Percentiles rank a stretch among this genome's conserved stretches.
Conservation (phyloP, 1,139 yeast species). For the Protomyces gravidus region DNA sequence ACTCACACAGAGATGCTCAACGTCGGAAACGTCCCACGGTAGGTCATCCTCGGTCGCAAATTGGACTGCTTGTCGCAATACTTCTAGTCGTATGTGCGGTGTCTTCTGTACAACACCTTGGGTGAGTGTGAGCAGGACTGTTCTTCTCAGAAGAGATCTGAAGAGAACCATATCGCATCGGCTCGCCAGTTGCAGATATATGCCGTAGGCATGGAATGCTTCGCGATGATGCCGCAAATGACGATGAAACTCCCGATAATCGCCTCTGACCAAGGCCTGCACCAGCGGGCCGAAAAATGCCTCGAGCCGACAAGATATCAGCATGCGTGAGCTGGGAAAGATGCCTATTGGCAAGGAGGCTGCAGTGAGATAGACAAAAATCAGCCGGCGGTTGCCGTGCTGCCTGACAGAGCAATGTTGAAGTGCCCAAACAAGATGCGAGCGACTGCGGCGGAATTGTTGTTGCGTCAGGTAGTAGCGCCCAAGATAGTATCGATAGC, state of each 20-base stretch:
- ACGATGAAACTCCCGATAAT: constrained; percentile 36
- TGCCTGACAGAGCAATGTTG: constrained; percentile 44
- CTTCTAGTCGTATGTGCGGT: constrained; percentile 34
- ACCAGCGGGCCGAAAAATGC: constrained; percentile 39
- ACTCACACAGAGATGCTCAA: constrained; percentile 42
- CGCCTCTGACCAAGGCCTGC: constrained; percentile 37
- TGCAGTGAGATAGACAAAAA: constrained; percentile 57
- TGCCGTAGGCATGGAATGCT: constrained; percentile 37
- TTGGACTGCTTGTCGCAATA: constrained; percentile 33
- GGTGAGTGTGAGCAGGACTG: constrained; percentile 30
- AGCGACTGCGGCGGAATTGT: constrained; percentile 49
- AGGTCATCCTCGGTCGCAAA: constrained; percentile 30
- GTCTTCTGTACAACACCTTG: constrained; percentile 29
- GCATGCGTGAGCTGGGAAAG: constrained; percentile 38
- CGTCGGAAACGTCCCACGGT: constrained; percentile 35
- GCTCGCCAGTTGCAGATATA: constrained; percentile 38
- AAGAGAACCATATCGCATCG: constrained; percentile 38
- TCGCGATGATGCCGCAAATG: constrained; percentile 36
- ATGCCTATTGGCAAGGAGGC: constrained; percentile 43
- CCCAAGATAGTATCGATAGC: constrained; percentile 65
- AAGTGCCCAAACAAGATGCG: constrained; percentile 63
- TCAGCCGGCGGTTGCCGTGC: constrained; percentile 35
- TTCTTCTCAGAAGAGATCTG: constrained; percentile 38
- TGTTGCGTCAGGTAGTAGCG: constrained; percentile 60
- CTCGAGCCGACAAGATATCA: constrained; percentile 36